A percentile compares a stretch with the other conserved stretches of the same genome.
Conservation (phyloP, 2,329 filamentous ascomycete species). For the Penicillium janthinellum region DNA sequence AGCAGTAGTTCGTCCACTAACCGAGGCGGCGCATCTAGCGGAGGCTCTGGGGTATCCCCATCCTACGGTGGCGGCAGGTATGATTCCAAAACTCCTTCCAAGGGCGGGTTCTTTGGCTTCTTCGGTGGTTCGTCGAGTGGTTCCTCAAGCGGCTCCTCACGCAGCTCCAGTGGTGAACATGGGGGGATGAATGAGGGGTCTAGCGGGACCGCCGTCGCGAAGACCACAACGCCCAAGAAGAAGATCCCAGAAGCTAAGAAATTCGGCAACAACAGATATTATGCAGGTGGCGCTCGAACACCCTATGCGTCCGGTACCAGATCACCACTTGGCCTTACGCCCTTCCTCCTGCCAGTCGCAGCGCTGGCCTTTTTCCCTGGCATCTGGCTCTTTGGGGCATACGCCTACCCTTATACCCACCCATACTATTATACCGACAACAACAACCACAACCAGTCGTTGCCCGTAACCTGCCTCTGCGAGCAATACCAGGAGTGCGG, state of each 20-base stretch:
- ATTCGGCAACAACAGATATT: slow-evolving; percentile 56
- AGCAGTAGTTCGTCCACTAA: slow-evolving; percentile 23
- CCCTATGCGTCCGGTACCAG: slow-evolving; percentile 53
- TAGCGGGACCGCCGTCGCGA: not conserved
- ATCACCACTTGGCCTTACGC: slow-evolving; percentile 53
- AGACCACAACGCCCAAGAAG: not conserved
- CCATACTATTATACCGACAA: slow-evolving; percentile 52
- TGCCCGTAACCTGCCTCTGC: slow-evolving; percentile 61
- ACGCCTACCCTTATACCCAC: slow-evolving; percentile 56
- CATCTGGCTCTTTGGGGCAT: slow-evolving; percentile 58
- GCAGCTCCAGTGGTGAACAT: no score
- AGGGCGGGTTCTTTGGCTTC: not conserved
- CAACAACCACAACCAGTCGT: slow-evolving; percentile 48
- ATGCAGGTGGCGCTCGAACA: slow-evolving; percentile 55
- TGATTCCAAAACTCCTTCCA: slow-evolving; percentile 5
- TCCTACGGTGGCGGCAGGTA: slow-evolving; percentile 23
- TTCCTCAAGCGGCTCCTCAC: no score
- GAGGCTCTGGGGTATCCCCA: slow-evolving; percentile 21
- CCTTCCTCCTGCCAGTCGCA: slow-evolving; percentile 52
- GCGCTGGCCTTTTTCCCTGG: slow-evolving; percentile 54
- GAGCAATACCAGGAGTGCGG: slow-evolving; percentile 57
- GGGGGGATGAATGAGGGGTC: slow-evolving; percentile 11
- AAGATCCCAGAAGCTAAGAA: slow-evolving; percentile 29
- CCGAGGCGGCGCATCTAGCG: slow-evolving; percentile 28
- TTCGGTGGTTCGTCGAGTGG: no score